Evolutionary conservation across 257 asterid species (phyloP).

Genomic region (Pogostemon cablin): DNA sequence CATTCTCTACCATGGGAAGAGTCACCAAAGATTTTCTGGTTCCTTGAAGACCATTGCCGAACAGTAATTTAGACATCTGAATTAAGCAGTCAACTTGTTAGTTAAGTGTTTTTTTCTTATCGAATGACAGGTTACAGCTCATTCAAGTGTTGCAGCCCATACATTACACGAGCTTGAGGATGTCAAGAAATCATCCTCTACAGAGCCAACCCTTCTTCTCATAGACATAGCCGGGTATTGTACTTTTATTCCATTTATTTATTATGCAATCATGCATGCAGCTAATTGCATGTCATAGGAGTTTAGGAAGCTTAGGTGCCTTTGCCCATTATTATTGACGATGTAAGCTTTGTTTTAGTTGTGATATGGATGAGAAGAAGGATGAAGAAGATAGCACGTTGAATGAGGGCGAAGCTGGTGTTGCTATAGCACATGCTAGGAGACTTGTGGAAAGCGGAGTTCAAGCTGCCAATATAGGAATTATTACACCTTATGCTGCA

Average conservation of each 20-base stretch:
- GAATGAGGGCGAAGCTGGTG: slow-evolving; percentile 94
- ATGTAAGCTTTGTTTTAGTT: slow-evolving; percentile 45
- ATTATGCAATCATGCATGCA: slow-evolving; percentile 11
- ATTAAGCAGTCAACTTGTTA: slow-evolving; percentile 29
- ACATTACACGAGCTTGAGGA: slow-evolving; percentile 70
- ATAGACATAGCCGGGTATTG: slow-evolving; percentile 90
- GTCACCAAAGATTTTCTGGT: background rate
- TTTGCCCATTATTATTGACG: slow-evolving; percentile 4
- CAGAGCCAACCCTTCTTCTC: slow-evolving; percentile 85
- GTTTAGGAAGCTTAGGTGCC: background rate
- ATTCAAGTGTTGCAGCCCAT: slow-evolving; percentile 84
- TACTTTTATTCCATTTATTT: slow-evolving; percentile 14
- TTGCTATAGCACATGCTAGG: slow-evolving; percentile 86
- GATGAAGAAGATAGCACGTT: slow-evolving; percentile 93
- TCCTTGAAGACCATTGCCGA: background rate
- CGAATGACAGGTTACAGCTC: slow-evolving; percentile 74
- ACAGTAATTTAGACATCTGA: slow-evolving; percentile 25
- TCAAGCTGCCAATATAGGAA: slow-evolving; percentile 77
- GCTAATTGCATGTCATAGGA: slow-evolving; percentile 24
- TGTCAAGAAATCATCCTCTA: slow-evolving; percentile 77
- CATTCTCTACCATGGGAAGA: background rate
- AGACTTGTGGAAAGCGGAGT: slow-evolving; percentile 88
- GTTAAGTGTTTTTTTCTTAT: slow-evolving; percentile 23
- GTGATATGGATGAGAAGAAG: slow-evolving; percentile 99
- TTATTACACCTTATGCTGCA: slow-evolving; percentile 93